These are phyloP conservation scores for Syzygium syzygioides DNA, from an alignment of 441 rosid genomes.

Conservation along the genomic window DNA sequence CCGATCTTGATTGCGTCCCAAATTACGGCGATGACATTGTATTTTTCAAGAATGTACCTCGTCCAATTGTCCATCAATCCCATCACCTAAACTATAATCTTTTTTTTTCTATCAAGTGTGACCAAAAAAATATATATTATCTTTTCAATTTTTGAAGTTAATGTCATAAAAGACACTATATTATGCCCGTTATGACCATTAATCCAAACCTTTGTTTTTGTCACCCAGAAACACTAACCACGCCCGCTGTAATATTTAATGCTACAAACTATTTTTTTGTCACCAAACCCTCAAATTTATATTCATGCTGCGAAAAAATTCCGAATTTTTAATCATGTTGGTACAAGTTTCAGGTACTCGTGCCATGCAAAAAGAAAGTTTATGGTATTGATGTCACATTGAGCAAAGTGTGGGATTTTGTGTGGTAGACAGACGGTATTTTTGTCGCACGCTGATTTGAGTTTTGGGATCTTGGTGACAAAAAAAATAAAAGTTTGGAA, in stretches of 20 bases:
- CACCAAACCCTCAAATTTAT: not conserved
- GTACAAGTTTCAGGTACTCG: fast-evolving
- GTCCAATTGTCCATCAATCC: not conserved
- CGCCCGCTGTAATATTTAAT: not conserved
- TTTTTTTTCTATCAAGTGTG: not conserved
- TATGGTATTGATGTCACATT: fast-evolving
- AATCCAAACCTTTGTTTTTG: too few relatives aligned
- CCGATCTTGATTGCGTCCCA: not conserved
- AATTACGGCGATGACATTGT: not conserved
- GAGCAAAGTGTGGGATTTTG: too few relatives aligned
- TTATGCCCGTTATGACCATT: not conserved
- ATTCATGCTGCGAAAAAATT: fast-evolving
- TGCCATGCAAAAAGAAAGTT: not conserved
- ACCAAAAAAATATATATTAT: too few relatives aligned
- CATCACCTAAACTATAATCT: not conserved
- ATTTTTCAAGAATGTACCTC: not conserved
- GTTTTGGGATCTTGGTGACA: not conserved
- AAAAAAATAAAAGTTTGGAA: not conserved
- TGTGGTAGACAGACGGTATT: fast-evolving
- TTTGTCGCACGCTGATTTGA: not conserved
- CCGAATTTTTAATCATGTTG: fast-evolving
- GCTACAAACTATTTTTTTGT: not conserved
- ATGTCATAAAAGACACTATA: not conserved
- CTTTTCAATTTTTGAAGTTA: not conserved
- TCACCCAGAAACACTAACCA: not conserved